Base-by-base conservation (phyloP, 768 basidiomycete genomes). In the Leccinum aurantiacum region DNA sequence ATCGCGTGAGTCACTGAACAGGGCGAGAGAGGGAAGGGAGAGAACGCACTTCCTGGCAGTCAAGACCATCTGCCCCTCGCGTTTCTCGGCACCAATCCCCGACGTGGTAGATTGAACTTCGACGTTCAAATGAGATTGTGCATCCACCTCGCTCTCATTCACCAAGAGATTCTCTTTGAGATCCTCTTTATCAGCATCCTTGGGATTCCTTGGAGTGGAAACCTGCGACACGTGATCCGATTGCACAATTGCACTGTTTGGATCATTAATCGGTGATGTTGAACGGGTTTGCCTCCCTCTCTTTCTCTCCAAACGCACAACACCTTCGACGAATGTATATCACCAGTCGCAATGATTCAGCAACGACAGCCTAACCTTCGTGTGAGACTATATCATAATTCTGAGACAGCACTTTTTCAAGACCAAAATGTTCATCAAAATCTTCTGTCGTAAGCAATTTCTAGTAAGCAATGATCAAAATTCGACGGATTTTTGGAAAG, bases 341-440 rank as follows among this genome's bases (percentile, higher is more conserved):
- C 13, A 46, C 22, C 3, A 3, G 6, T 47, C 22, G 9, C 7
- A 9, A 56, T 10, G 22, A 17, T 22, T 2, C 25, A 1, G 22
- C 8, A 6, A 14, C 9, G 13, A 33, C 4, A 37, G 6, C 19
- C 52, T 24, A 22, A 25, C 62, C 47, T n/a, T 57, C 17, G 2
- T 14, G 24, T 44, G 33, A 63, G 35, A 52, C 41, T 52, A 55
- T 22, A 38, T 14, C 17, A 46, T 24, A 63, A 47, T 58, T 46
- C 15, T 47, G 41, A 47, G 41, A 38, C 15, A 63, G 22, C 33
- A 17, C 50, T 22, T 10, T n/a, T 6, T 55, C 47, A 1, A 63
- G 61, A 31, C 14, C 0, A 38, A 7, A 13, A 19, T 31, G 48
- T 4, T 44, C 4, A 24, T 24, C 13, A 25, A 63, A 35, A 2